Evolutionary conservation across 257 asterid genomes (phyloP).

Genomic region (Echium plantagineum): DNA sequence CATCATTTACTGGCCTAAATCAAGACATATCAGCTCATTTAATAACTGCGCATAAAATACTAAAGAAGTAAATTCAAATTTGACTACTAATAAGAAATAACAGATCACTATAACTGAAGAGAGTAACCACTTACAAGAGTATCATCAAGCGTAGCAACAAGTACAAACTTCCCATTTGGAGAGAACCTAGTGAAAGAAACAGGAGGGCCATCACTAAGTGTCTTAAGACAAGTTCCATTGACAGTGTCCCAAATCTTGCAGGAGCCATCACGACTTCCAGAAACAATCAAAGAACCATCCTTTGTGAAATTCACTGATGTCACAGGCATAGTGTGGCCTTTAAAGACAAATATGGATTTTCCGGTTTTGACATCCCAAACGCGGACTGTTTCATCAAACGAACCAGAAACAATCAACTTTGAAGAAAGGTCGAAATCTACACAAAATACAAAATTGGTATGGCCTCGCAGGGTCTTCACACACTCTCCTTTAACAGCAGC

Average conservation of each 20-base stretch:
- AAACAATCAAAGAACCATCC: conserved; percentile 78
- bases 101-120: neutral
- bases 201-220: conserved; percentile 50
- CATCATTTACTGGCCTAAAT: too few relatives aligned
- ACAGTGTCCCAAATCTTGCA: conserved; percentile 86
- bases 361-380: conserved; percentile 89
- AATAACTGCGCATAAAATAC: too few relatives aligned
- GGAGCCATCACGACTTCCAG: conserved; percentile 79
- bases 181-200: conserved; percentile 80
- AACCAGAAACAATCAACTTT: conserved; percentile 67
- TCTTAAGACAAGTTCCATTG: conserved; percentile 45
- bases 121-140: conserved; percentile 49
- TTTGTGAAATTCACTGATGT: conserved; percentile 68
- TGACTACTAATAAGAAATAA: neutral
- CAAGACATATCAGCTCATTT: too few relatives aligned
- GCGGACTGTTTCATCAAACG: conserved; percentile 73
- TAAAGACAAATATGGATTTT: conserved; percentile 45
- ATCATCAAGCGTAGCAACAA: conserved; percentile 72
- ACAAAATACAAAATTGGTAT: conserved; percentile 57
- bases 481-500: conserved; percentile 65
- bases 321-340: conserved; percentile 70
- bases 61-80: neutral
- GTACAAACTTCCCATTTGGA: conserved; percentile 84
- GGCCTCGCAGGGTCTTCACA: conserved; percentile 74
- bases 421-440: conserved; percentile 71